Evolutionary conservation across 495 filamentous ascomycete species (phyloP), one percentile per base, ranked within the genome.

Genomic region (Xylaria curta): DNA sequence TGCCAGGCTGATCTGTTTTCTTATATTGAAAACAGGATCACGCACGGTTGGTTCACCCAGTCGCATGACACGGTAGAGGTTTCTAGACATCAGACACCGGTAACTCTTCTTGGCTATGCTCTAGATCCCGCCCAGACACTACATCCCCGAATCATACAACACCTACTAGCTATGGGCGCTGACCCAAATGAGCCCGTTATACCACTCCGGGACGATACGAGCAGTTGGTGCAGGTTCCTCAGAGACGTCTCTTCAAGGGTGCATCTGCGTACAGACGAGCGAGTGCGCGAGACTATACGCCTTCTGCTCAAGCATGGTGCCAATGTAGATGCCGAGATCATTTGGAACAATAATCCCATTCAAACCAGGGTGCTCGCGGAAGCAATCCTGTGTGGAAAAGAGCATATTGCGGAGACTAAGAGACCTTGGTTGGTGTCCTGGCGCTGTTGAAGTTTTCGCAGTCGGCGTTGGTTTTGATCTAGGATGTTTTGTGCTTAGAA

Each of bases 101-200:
- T 36, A 5, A 4, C n/a, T 21, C 60, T 63, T 17, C 60, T 63
- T 6, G 28, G 60, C 60, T 44, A 63, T 44, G 60, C 60, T 63
- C 36, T 63, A 24, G 60, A 44, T 7, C 8, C 19, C 19, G 15
- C 60, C 3, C 60, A 28, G n/a, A 44, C 60, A n/a, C 19, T 63
- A 7, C 60, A 63, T 26, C 60, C 60, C 17, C 36, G 60, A 28
- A 63, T 63, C 24, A 31, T 63, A 63, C 33, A 44, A 19, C 60
- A 42, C 26, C 60, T 44, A 9, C 12, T 63, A 4, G 12, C 26
- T 3, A 63, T 42, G 60, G 38, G 60, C 12, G 60, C 60, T 1
- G 13, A 28, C 21, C 36, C 38, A 19, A 26, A 63, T 6, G n/a
- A 44, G 2, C 36, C 9, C 0, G 60, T 15, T 3, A 46, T 3